These are phyloP conservation scores for Calonectria pseudoturangicola DNA, from an alignment of 2,329 filamentous ascomycete species.

Conservation along the genomic window DNA sequence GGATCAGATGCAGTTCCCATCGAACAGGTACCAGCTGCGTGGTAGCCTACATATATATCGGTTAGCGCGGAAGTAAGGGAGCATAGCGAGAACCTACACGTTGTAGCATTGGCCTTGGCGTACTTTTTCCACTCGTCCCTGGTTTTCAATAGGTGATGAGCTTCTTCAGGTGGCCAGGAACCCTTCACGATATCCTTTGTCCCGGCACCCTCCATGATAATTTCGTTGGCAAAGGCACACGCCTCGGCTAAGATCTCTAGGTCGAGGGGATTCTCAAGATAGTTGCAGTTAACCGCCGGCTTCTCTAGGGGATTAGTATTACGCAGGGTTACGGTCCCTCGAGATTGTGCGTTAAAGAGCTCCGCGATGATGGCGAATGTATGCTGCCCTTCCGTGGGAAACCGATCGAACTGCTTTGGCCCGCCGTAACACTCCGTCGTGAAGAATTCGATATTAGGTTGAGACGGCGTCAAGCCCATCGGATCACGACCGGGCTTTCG, in stretches of 20 bases:
- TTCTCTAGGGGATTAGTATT: constrained; percentile 68
- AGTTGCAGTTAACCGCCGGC: constrained; percentile 75
- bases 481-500: constrained; percentile 73
- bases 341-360: constrained; percentile 73
- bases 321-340: constrained; percentile 72
- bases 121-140: constrained; percentile 73
- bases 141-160: constrained; percentile 70
- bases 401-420: constrained; percentile 73
- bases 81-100: constrained; percentile 62
- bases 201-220: constrained; percentile 73
- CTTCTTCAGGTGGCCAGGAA: constrained; percentile 72
- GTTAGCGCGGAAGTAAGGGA: not conserved
- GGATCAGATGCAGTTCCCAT: constrained; percentile 65
- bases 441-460: constrained; percentile 79
- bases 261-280: constrained; percentile 74
- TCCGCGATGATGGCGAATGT: constrained; percentile 75
- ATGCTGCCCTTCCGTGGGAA: constrained; percentile 71
- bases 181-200: constrained; percentile 76
- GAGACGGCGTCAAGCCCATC: constrained; percentile 74
- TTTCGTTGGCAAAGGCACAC: constrained; percentile 75
- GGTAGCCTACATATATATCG: constrained; percentile 29
- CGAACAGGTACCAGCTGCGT: constrained; percentile 54
- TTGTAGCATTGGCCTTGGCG: constrained; percentile 75
- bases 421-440: constrained; percentile 77
- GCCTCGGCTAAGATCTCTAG: constrained; percentile 75